A percentile compares a stretch with the other conserved stretches of the same genome.
phyloP scores from a whole-genome alignment of 345 rosid species.

The Draba incana region DNA sequence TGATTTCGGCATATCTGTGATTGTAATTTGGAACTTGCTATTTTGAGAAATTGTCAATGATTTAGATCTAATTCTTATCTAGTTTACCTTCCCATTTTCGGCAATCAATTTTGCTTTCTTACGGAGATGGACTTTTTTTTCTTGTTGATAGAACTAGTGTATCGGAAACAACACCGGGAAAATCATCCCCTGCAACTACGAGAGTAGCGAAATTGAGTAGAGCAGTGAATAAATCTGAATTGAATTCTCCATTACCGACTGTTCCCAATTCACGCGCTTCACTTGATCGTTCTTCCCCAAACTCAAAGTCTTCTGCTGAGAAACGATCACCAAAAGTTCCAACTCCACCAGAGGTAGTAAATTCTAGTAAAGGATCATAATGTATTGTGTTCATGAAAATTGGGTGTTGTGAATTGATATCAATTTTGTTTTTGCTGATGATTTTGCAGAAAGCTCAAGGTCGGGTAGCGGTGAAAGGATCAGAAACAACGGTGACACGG shows the following conservation, averaged over 20 bases:
- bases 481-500: slow-evolving; percentile 66
- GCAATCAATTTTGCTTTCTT: background rate
- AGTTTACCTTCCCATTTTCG: background rate
- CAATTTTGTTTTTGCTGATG: slow-evolving; percentile 29
- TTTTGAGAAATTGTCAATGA: slow-evolving; percentile 39
- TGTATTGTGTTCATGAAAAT: background rate
- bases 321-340: slow-evolving; percentile 69
- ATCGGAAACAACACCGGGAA: slow-evolving; percentile 67
- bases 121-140: slow-evolving; percentile 2
- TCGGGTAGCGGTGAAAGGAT: slow-evolving; percentile 55
- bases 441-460: slow-evolving; percentile 63
- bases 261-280: slow-evolving; percentile 68
- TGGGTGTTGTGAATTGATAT: slow-evolving; percentile 1
- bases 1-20: background rate
- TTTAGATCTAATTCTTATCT: slow-evolving; percentile 14
- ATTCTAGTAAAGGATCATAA: no score
- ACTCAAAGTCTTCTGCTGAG: slow-evolving; percentile 65
- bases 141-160: slow-evolving; percentile 61
- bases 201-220: slow-evolving; percentile 60
- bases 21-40: slow-evolving; percentile 19
- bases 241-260: slow-evolving; percentile 61
- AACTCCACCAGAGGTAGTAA: slow-evolving; percentile 79
- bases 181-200: slow-evolving; percentile 74
- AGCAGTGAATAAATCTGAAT: slow-evolving; percentile 60
- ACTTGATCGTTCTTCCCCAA: slow-evolving; percentile 67